Evolutionary conservation across 495 filamentous ascomycete species (phyloP), one percentile per base, ranked within the genome.

Genomic region (Cryomyces minteri): DNA sequence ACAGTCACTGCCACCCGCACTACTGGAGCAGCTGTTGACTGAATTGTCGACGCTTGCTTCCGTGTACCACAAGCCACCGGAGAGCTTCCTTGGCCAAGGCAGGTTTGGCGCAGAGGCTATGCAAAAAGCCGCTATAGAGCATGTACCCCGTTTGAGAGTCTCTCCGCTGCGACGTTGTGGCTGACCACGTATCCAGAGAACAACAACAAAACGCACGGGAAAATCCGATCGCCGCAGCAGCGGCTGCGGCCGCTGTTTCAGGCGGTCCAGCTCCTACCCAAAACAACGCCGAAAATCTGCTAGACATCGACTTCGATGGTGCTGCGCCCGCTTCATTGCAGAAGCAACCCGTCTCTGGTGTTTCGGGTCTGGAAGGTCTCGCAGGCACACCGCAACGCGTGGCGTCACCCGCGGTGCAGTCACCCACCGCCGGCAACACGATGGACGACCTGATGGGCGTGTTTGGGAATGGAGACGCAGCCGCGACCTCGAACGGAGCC

Each of bases 251-350:
- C 0, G 78, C 78, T 5, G 74, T 74, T 18, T 67, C 68, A 31
- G 76, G 78, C 41, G 54, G 52, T 11, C 60, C 65, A 29, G 52
- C 69, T 5, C 57, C 67, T 30, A 58, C 67, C 31, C 79, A 87
- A 62, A 79, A 55, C 66, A 94, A 94, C 58, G 75, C 83, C 49
- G 90, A 98, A 60, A 98, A 96, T 55, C 70, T 98, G 32, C 72
- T 98, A 46, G 90, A 98, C 62, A 95, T 98, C 55, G 90, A 98
- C 66, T 96, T 96, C 60, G 90, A 96, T 57, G 92, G 90, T 31
- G 79, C 82, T 5, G 90, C 84, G 25, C 92, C 90, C 0, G 90
- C 90, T 10, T 87, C 80, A 12, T 74, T 86, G 12, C 83, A 92
- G 51, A 80, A 79, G 50, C 72, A 73, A 38, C 72, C 79, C n/a